Evolutionary conservation across 257 asterid genomes (phyloP), one percentile per base, ranked within the genome.

Genomic region (Linaria vulgaris): DNA sequence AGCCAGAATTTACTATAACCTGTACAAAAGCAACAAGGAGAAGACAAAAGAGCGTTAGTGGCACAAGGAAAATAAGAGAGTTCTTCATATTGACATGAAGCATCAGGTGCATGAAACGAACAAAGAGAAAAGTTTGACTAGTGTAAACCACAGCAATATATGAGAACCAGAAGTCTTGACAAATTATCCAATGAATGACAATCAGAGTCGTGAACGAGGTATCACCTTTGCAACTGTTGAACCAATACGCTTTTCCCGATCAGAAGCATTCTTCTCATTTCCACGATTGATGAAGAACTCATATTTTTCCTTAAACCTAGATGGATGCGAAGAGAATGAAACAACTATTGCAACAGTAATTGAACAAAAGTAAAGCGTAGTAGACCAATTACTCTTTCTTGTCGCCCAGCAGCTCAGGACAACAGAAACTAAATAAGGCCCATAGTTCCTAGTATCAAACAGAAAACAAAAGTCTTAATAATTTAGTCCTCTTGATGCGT

Each of bases 381-480:
- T 63, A 68, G 30, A 45, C 46, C 44, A 21, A 53, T 63, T 82
- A 91, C 98, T 89, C 91, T 69, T 86, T 82, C 65, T 88, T 85
- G 78, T 91, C 95, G 52, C 98, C 98, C 11, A 91, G 78, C 61
- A 91, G 82, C 74, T 81, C 96, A 25, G 98, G 97, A 69, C 96
- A 91, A 66, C 84, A 80, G 81, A 91, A 91, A 80, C 68, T 85
- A 78, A 91, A 91, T 57, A 91, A 80, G 37, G 98, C 98, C 98
- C 98, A 91, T 5, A 91, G 77, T 77, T 91, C 98, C 98, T 91
- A 59, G 24, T 48, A 70, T 38, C 15, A 73, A 59, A 49, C 45
- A 76, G 16, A 47, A 8, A 66, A 25, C 45, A 27, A 27, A 9
- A 46, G 39, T 65, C 61, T 46, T 47, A 27, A 60, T 19, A 31